Evolutionary conservation across 208 protist genomes (phyloP), one percentile per base, ranked within the genome.

Genomic region (Trypanosomatidae sp.): DNA sequence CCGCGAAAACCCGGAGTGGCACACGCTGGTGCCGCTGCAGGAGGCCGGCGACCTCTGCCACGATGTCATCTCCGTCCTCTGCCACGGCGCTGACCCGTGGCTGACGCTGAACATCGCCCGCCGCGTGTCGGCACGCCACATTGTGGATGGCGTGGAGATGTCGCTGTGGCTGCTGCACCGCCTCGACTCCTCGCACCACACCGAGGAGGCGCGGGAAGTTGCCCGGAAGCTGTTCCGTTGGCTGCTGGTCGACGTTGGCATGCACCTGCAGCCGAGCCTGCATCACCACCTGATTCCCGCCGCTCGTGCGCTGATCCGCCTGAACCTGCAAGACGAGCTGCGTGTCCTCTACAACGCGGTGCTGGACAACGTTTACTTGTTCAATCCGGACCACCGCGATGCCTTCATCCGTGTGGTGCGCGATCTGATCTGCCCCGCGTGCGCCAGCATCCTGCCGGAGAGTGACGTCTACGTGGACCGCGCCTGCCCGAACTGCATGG

Each of bases 101-200:
- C 77, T 95, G 76, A 85, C 77, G 7, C 77, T 97, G 25, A 95
- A 95, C 71, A 80, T 97, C 12, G 83, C 92, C 19, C 83, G 92
- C 15, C 66, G 73, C 0, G 85, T 83, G 13, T 81, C 92, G 6
- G 60, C 82, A 3, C 79, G 80, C 22, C 87, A 93, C 72, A 84
- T 95, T 73, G 68, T 97, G 1, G 90, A 97, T 56, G 89, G 89
- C n/a, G 74, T 97, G 13, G 88, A 95, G 12, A 84, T 93, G 77
- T 87, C 92, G 15, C 73, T 97, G 12, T 95, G 86, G 87, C 69
- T 95, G 43, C 70, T 97, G 41, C 86, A 93, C 62, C 92, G 85
- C 52, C 72, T 97, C 8, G 90, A 95, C 70, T 65, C 80, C 15
- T 87, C 84, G 10, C 90, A 95, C 64, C 92, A 95, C 80, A 84